Conservation (phyloP, 768 basidiomycete genomes). For the Rhizopogon vulgaris region DNA sequence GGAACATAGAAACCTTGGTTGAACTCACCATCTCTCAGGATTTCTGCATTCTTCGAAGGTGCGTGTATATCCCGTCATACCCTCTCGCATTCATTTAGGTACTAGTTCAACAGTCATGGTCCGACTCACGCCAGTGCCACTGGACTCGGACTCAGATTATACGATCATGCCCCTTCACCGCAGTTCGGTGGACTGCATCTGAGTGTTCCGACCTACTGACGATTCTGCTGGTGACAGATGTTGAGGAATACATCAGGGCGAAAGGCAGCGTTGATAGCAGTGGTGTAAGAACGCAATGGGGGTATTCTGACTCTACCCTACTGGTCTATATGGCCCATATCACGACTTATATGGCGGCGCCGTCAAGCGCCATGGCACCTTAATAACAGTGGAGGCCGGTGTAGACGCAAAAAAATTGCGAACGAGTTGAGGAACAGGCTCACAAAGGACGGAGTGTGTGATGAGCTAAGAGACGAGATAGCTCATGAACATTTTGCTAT, state of each 20-base stretch:
- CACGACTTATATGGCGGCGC: slow-evolving; percentile 7
- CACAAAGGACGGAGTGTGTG: neutral
- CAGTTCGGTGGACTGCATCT: neutral
- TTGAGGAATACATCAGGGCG: neutral
- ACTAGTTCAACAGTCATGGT: too few species aligned
- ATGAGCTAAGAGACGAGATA: neutral
- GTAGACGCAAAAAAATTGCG: neutral
- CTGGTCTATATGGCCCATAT: slow-evolving; percentile 7
- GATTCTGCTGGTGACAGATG: neutral
- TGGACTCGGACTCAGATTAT: too few species aligned
- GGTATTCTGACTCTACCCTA: slow-evolving; percentile 10
- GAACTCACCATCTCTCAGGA: too few species aligned
- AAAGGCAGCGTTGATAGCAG: neutral
- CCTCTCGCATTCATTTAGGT: too few species aligned
- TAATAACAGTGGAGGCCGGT: slow-evolving; percentile 7
- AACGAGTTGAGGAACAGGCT: neutral
- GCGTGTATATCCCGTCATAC: too few species aligned
- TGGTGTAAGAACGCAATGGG: neutral
- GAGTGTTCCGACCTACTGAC: neutral
- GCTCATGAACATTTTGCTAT: neutral
- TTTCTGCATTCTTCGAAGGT: too few species aligned
- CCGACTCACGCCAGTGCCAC: too few species aligned
- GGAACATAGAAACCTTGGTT: too few species aligned
- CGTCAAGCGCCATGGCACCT: slow-evolving; percentile 6
- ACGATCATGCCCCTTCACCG: neutral